These are phyloP conservation scores for apple (Malus domestica) DNA, from an alignment of 306 rosid genomes.

Conservation along the genomic window DNA sequence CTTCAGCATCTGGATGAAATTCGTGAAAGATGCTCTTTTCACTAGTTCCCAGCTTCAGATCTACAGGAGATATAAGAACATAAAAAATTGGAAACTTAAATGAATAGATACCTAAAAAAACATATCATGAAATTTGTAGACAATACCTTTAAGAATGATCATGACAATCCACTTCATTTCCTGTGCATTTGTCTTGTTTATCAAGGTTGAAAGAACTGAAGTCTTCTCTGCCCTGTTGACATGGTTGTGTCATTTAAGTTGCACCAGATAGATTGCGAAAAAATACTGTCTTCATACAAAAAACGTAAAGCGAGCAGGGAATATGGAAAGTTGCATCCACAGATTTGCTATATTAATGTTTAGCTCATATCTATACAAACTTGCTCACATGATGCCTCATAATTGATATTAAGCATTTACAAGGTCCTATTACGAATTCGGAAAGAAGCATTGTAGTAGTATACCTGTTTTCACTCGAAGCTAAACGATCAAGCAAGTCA, in stretches of 20 bases:
- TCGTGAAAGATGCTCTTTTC: conserved; percentile 90
- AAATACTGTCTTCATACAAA: not conserved
- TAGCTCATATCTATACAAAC: not conserved
- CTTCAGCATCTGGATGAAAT: conserved; percentile 98
- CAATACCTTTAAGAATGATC: conserved; percentile 84
- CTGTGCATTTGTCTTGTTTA: conserved; percentile 79
- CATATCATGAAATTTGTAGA: conserved; percentile 10
- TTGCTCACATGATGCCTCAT: not conserved
- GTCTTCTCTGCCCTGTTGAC: conserved; percentile 64
- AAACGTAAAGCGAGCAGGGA: not conserved
- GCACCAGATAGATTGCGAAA: not conserved
- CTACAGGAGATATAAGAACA: conserved; percentile 29
- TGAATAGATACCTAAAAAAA: not conserved
- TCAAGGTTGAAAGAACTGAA: conserved; percentile 65
- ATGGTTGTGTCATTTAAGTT: conserved; percentile 13
- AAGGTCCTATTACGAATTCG: not conserved
- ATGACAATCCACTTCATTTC: conserved; percentile 98
- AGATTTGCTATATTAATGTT: not conserved
- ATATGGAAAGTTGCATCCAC: not conserved
- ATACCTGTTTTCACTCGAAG: conserved; percentile 71
- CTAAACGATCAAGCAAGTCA: conserved; percentile 74
- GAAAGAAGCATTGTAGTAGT: not conserved
- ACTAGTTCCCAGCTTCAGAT: conserved; percentile 86
- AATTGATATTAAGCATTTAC: not conserved
- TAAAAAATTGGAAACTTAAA: not conserved